Percentiles rank a stretch among this genome's conserved stretches.
phyloP scores from a whole-genome alignment of 768 basidiomycete species.

The Inosperma sp. region DNA sequence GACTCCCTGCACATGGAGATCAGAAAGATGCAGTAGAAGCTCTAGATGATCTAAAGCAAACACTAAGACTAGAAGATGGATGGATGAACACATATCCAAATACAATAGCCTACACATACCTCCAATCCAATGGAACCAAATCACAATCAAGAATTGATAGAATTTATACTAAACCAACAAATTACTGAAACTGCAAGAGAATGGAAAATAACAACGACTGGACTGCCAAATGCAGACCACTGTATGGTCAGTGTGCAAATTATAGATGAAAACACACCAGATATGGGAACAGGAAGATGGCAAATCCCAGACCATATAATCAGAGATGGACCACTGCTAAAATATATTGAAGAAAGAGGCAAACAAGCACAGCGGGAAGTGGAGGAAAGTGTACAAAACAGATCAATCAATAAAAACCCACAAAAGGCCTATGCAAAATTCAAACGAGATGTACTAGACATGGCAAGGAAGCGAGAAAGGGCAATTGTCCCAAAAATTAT shows the following conservation, averaged over 20 bases:
- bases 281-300: constrained; percentile 29
- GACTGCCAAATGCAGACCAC: constrained; percentile 26
- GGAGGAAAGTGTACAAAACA: neutral
- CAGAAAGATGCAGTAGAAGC: constrained; percentile 14
- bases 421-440: constrained; percentile 7
- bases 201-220: constrained; percentile 20
- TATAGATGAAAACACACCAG: constrained; percentile 18
- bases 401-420: constrained; percentile 5
- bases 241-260: constrained; percentile 20
- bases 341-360: constrained; percentile 4
- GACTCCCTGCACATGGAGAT: too few species aligned
- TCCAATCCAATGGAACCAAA: constrained; percentile 2
- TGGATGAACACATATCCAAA: constrained; percentile 24
- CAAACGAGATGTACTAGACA: neutral
- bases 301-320: constrained; percentile 17
- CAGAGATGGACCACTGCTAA: constrained; percentile 15
- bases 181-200: constrained; percentile 11
- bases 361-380: neutral
- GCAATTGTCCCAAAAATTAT: neutral
- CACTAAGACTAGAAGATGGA: constrained; percentile 21
- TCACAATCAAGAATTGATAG: constrained; percentile 28
- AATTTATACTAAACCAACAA: constrained; percentile 24
- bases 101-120: constrained; percentile 22
- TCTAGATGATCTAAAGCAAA: constrained; percentile 15
- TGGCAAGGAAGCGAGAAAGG: neutral